phyloP scores from a whole-genome alignment of 495 filamentous ascomycete genomes.

The Lepraria neglecta region DNA sequence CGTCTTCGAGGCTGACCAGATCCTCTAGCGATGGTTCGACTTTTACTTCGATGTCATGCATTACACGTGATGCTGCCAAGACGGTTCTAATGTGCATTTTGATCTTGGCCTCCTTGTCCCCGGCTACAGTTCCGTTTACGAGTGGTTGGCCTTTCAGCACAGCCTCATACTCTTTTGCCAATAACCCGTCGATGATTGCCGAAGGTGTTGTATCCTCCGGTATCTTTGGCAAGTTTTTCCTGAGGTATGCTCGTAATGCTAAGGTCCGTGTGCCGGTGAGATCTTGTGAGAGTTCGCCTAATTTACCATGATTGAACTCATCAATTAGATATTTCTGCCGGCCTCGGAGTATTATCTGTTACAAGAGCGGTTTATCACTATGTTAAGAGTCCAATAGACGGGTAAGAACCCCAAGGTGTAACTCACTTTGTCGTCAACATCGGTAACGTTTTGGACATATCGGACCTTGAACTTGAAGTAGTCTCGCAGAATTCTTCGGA shows the following conservation, averaged over 20 bases:
- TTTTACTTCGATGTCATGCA: constrained; percentile 41
- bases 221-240: constrained; percentile 69
- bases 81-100: constrained; percentile 90
- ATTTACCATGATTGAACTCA: constrained; percentile 48
- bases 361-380: neutral
- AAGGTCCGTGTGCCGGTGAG: constrained; percentile 49
- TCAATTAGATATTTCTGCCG: constrained; percentile 69
- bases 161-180: constrained; percentile 55
- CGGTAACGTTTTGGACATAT: constrained; percentile 96
- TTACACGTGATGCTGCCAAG: constrained; percentile 51
- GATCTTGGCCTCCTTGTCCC: constrained; percentile 75
- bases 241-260: constrained; percentile 67
- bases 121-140: constrained; percentile 54
- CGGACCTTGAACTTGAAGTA: constrained; percentile 82
- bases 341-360: constrained; percentile 74
- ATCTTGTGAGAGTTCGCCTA: constrained; percentile 36
- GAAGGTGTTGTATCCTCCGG: constrained; percentile 14
- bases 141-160: constrained; percentile 50
- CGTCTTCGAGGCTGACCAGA: constrained; percentile 49
- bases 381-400: no score
- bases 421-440: constrained; percentile 34
- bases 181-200: constrained; percentile 32
- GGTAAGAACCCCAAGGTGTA: neutral
- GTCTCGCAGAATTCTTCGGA: constrained; percentile 76
- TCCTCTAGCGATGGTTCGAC: constrained; percentile 45